Percentiles rank a stretch among this genome's conserved stretches.
Evolutionary conservation across 1,284 basidiomycete species (phyloP).

Genomic region (Marasmius oreades): DNA sequence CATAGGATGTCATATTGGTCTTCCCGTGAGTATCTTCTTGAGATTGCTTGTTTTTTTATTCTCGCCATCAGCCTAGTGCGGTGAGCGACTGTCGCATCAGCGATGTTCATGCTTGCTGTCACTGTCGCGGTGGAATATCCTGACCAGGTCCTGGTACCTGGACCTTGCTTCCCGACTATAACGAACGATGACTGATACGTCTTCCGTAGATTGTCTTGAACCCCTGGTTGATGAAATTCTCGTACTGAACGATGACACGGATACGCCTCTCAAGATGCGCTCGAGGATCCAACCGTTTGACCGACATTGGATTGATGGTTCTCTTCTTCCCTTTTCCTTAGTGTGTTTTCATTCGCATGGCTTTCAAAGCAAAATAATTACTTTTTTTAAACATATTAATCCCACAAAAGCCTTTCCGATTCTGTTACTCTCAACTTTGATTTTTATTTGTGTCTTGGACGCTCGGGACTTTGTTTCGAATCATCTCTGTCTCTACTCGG

Average conservation of each 20-base stretch:
- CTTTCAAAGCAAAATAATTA: too few relatives aligned
- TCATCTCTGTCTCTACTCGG: too few relatives aligned
- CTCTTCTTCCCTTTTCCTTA: too few relatives aligned
- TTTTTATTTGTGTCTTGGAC: too few relatives aligned
- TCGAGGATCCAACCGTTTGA: too few relatives aligned
- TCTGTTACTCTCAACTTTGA: not conserved
- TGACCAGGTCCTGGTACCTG: too few relatives aligned
- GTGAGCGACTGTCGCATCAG: not conserved
- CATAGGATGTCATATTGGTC: conserved; percentile 61
- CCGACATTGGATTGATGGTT: too few relatives aligned
- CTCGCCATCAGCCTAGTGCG: not conserved
- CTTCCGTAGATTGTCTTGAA: conserved; percentile 62
- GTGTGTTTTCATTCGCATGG: too few relatives aligned
- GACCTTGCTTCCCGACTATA: not conserved
- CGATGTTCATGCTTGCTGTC: too few relatives aligned
- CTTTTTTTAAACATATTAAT: too few relatives aligned
- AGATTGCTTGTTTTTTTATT: not conserved
- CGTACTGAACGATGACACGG: conserved; percentile 37
- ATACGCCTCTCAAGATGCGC: not conserved
- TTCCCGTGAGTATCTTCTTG: conserved; percentile 47
- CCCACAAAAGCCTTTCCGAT: not conserved
- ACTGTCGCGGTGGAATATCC: too few relatives aligned
- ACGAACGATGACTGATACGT: not conserved
- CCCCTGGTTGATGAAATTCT: conserved; percentile 69
- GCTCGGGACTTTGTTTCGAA: too few relatives aligned